phyloP scores from a whole-genome alignment of 177 flowering plant genomes.

The Vitis hybrid region DNA sequence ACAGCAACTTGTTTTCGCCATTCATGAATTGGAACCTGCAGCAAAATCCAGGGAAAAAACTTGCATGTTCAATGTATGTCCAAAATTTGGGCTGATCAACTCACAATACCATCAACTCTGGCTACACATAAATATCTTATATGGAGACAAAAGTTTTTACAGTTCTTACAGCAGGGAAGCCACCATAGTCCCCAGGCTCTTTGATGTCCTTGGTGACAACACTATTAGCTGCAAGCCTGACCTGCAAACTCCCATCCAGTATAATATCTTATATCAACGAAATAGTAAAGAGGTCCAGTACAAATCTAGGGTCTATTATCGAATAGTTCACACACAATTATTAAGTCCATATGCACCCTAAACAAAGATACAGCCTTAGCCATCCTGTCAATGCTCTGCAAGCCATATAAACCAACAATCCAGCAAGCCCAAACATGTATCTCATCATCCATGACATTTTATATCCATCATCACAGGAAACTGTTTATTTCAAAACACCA shows the following conservation, averaged over 20 bases:
- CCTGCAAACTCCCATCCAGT: conserved; percentile 41
- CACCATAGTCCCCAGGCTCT: conserved; percentile 89
- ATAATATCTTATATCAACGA: not conserved
- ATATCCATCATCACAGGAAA: too few species aligned
- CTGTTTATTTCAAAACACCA: too few species aligned
- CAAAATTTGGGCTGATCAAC: too few species aligned
- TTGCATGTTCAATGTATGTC: not conserved
- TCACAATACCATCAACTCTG: too few species aligned
- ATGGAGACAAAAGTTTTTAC: too few species aligned
- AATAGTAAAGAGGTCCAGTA: not conserved
- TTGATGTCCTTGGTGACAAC: conserved; percentile 79
- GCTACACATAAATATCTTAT: not conserved
- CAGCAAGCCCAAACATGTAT: too few species aligned
- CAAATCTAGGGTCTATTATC: not conserved
- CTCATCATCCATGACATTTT: too few species aligned
- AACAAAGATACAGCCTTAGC: not conserved
- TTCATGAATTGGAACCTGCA: conserved; percentile 70
- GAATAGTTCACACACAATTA: not conserved
- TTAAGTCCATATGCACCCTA: not conserved
- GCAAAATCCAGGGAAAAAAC: not conserved
- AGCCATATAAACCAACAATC: too few species aligned
- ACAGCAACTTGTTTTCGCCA: conserved; percentile 82
- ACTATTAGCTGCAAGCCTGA: conserved; percentile 87
- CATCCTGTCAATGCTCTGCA: too few species aligned
- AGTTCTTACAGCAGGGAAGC: conserved; percentile 87